Conservation (phyloP, 768 basidiomycete genomes). For the Serpula lacrymans region DNA sequence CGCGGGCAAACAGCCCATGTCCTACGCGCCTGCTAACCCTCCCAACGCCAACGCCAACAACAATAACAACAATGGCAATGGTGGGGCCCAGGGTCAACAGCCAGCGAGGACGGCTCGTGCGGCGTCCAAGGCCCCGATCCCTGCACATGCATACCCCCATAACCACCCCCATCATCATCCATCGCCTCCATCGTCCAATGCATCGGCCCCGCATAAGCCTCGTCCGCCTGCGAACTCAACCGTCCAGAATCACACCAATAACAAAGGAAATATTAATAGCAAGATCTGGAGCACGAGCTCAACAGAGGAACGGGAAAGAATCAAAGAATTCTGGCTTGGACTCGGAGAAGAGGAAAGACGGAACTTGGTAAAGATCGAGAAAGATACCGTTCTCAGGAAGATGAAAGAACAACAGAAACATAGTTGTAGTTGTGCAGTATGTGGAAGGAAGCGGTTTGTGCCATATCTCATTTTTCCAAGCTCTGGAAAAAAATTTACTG, state of each 20-base stretch:
- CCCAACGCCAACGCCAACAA: slow-evolving; percentile 25
- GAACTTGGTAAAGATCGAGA: slow-evolving; percentile 94
- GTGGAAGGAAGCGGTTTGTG: slow-evolving; percentile 92
- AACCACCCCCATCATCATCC: slow-evolving; percentile 54
- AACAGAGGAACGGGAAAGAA: slow-evolving; percentile 91
- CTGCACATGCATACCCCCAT: slow-evolving; percentile 46
- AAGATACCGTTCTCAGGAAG: slow-evolving; percentile 94
- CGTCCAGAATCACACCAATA: slow-evolving; percentile 12
- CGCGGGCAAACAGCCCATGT: slow-evolving; percentile 92
- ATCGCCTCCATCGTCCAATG: slow-evolving; percentile 36
- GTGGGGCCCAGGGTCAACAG: too few species aligned
- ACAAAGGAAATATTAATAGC: slow-evolving; percentile 44
- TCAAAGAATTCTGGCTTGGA: slow-evolving; percentile 97
- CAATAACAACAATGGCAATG: too few species aligned
- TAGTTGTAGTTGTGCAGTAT: slow-evolving; percentile 92
- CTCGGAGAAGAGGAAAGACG: slow-evolving; percentile 89
- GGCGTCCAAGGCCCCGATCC: slow-evolving; percentile 57
- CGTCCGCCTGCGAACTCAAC: slow-evolving; percentile 26
- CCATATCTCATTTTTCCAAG: slow-evolving; percentile 23
- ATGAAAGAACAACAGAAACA: slow-evolving; percentile 99
- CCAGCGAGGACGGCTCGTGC: slow-evolving; percentile 41
- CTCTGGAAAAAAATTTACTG: slow-evolving; percentile 15
- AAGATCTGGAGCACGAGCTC: slow-evolving; percentile 96
- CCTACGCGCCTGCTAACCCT: slow-evolving; percentile 44
- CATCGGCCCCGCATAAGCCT: slow-evolving; percentile 28